phyloP scores from a whole-genome alignment of 768 basidiomycete species.

The Rhizopogon sp. region DNA sequence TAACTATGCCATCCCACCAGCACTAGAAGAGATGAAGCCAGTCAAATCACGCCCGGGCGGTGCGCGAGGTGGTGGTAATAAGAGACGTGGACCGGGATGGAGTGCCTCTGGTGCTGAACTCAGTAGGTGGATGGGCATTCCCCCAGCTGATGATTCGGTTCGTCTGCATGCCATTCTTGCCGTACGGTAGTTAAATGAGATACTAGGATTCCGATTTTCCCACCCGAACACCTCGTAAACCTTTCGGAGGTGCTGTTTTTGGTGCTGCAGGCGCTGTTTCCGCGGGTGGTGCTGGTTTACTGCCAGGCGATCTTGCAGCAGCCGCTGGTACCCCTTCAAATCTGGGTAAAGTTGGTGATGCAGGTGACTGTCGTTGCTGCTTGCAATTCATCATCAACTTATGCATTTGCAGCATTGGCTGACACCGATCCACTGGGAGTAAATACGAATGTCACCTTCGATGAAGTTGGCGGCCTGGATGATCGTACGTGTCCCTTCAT shows the following conservation, averaged over 20 bases:
- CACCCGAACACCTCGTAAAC: slow-evolving; percentile 66
- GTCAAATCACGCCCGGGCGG: slow-evolving; percentile 33
- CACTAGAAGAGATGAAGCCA: slow-evolving; percentile 61
- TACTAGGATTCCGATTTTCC: slow-evolving; percentile 67
- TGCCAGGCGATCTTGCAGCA: slow-evolving; percentile 55
- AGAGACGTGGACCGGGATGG: slow-evolving; percentile 60
- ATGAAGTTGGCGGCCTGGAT: slow-evolving; percentile 94
- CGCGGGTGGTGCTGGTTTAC: slow-evolving; percentile 48
- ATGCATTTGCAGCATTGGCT: slow-evolving; percentile 57
- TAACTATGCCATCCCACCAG: slow-evolving; percentile 80
- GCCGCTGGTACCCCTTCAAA: slow-evolving; percentile 81
- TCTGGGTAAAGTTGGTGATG: slow-evolving; percentile 77
- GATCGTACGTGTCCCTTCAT: slow-evolving; percentile 54
- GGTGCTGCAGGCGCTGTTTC: slow-evolving; percentile 38
- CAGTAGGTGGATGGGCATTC: slow-evolving; percentile 72
- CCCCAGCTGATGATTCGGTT: slow-evolving; percentile 65
- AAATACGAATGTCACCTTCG: slow-evolving; percentile 90
- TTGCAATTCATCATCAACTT: slow-evolving; percentile 8
- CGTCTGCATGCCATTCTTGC: slow-evolving; percentile 16
- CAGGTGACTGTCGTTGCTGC: slow-evolving; percentile 37
- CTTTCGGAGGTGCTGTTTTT: slow-evolving; percentile 47
- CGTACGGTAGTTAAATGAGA: background rate
- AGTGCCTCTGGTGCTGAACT: slow-evolving; percentile 76
- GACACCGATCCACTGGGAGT: slow-evolving; percentile 96
- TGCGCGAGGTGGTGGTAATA: slow-evolving; percentile 32